Percentiles rank a stretch among this genome's conserved stretches.
Evolutionary conservation across 2,329 filamentous ascomycete species (phyloP).

Genomic region (Apiospora sp.): DNA sequence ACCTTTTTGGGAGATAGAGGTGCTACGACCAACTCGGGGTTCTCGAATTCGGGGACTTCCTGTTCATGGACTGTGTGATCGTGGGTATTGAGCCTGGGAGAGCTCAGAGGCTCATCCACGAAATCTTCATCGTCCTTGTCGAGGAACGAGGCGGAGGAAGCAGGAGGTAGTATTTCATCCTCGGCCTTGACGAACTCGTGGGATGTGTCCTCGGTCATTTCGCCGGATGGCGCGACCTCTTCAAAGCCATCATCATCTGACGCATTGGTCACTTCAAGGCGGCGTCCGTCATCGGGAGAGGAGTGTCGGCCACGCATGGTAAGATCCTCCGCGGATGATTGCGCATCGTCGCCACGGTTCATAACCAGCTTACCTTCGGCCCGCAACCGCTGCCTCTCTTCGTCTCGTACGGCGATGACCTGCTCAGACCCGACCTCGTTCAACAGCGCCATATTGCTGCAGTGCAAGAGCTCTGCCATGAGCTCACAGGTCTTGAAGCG

Average conservation of each 20-base stretch:
- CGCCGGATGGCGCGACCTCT: constrained; percentile 76
- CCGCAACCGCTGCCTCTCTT: constrained; percentile 81
- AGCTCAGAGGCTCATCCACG: constrained; percentile 79
- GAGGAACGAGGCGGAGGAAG: constrained; percentile 50
- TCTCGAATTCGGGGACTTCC: constrained; percentile 57
- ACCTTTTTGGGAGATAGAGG: constrained; percentile 63
- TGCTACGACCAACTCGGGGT: constrained; percentile 63
- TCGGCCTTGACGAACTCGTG: constrained; percentile 72
- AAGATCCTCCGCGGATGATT: constrained; percentile 66
- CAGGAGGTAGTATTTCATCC: constrained; percentile 53
- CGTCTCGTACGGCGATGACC: constrained; percentile 80
- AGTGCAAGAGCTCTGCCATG: constrained; percentile 97
- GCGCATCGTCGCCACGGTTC: constrained; percentile 49
- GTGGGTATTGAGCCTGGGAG: constrained; percentile 68
- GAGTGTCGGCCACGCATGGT: constrained; percentile 64
- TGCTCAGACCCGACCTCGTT: constrained; percentile 92
- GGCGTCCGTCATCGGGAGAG: constrained; percentile 67
- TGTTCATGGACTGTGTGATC: constrained; percentile 63
- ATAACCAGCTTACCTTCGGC: constrained; percentile 76
- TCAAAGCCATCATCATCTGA: constrained; percentile 94
- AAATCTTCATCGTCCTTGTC: constrained; percentile 76
- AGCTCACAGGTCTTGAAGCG: constrained; percentile 98
- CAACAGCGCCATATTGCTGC: constrained; percentile 96
- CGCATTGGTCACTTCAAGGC: constrained; percentile 79
- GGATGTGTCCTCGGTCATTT: constrained; percentile 76